Conservation (phyloP, 2,329 filamentous ascomycete species). For the Zymoseptoria tritici region DNA sequence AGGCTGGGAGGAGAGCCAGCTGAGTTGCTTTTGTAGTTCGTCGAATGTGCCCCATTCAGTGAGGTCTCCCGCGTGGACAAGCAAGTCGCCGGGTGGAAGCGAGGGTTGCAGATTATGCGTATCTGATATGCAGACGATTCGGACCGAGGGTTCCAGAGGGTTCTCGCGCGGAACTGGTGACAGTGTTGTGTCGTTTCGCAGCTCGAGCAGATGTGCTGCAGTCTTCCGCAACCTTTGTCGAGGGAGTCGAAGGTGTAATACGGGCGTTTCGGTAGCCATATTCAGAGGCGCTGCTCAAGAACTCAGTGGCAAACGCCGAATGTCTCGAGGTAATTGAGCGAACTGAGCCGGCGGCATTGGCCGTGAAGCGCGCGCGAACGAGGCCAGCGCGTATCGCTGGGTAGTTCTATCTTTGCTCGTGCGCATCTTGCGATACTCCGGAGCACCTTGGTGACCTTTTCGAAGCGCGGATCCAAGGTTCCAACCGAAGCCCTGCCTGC, state of each 20-base stretch:
- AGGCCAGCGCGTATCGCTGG: neutral
- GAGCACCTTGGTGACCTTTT: neutral
- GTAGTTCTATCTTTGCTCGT: neutral
- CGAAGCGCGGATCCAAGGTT: neutral
- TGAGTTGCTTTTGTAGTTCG: constrained; percentile 16
- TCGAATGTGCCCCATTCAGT: constrained; percentile 12
- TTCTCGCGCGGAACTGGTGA: neutral
- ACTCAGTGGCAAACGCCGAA: neutral
- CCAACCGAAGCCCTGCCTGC: too few relatives aligned
- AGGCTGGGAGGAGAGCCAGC: constrained; percentile 16
- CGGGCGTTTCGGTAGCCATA: neutral
- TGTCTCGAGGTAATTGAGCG: too few relatives aligned
- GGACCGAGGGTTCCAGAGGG: neutral
- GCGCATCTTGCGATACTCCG: neutral
- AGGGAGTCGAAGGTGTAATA: neutral
- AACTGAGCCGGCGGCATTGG: neutral
- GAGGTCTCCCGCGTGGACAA: constrained; percentile 22
- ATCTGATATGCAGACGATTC: constrained; percentile 16
- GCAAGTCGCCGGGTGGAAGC: constrained; percentile 16
- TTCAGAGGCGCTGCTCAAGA: neutral
- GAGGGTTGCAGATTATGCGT: constrained; percentile 23
- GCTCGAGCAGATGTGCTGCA: neutral
- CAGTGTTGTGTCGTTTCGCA: neutral
- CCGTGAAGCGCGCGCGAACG: neutral
- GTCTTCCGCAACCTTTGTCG: neutral